phyloP scores from a whole-genome alignment of 345 rosid genomes.

The Psidium friedrichsthalianum region DNA sequence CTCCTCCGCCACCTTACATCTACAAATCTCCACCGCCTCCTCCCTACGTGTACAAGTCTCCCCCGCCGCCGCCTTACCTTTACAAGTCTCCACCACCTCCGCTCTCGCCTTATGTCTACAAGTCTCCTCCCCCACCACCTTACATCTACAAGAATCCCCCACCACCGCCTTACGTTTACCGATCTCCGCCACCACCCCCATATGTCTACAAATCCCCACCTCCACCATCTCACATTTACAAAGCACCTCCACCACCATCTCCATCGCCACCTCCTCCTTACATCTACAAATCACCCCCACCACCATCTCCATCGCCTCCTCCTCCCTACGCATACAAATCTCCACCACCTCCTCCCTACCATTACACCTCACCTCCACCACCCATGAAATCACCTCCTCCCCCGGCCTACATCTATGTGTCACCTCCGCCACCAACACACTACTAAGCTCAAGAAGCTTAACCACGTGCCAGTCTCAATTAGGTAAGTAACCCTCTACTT shows the following conservation, averaged over 20 bases:
- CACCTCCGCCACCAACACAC: conserved; percentile 14
- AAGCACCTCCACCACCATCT: not conserved
- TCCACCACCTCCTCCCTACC: conserved; percentile 14
- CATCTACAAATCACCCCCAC: not conserved
- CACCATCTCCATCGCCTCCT: too few relatives aligned
- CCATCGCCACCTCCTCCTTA: not conserved
- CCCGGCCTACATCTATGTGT: conserved; percentile 6
- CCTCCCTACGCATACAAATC: too few relatives aligned
- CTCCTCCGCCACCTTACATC: not conserved
- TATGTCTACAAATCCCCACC: conserved; percentile 19
- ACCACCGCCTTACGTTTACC: conserved; percentile 5
- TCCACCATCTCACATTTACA: conserved; percentile 14
- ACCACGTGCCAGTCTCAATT: not conserved
- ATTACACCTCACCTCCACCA: conserved; percentile 3
- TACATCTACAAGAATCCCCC: conserved; percentile 26
- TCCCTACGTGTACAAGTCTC: not conserved
- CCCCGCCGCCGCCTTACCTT: not conserved
- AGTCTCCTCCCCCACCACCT: conserved; percentile 10
- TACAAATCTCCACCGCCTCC: conserved; percentile 1
- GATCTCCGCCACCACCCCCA: too few relatives aligned
- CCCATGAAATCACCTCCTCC: not conserved
- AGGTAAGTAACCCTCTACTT: conserved; percentile 8
- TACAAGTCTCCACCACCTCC: not conserved
- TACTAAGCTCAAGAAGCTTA: conserved; percentile 8
- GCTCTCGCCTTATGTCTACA: not conserved